These are phyloP conservation scores for Sonneratia caseolaris DNA, from an alignment of 345 rosid genomes.

Conservation along the genomic window DNA sequence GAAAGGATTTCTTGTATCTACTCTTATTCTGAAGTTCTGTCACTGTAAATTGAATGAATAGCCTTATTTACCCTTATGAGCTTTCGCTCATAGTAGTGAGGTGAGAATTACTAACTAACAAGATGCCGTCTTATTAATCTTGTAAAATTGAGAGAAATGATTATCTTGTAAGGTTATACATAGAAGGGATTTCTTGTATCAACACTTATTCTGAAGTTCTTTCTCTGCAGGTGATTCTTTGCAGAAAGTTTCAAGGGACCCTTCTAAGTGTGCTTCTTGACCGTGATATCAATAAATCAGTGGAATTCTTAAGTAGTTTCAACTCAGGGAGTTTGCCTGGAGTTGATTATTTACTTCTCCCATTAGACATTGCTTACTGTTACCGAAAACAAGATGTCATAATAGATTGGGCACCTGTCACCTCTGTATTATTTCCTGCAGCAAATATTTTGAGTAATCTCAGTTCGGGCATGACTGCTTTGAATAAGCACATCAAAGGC, in stretches of 20 bases:
- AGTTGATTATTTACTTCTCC: constrained; percentile 65
- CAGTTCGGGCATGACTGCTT: constrained; percentile 1
- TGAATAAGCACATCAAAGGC: constrained; percentile 20
- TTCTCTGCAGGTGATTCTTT: constrained; percentile 39
- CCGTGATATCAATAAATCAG: constrained; percentile 27
- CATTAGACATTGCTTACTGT: constrained; percentile 18
- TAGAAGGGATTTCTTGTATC: not conserved
- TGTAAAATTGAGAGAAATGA: not conserved
- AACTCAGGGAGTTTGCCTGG: constrained; percentile 15
- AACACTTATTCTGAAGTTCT: constrained; percentile 4
- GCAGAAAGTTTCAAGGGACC: constrained; percentile 59
- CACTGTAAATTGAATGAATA: not conserved
- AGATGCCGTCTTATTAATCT: too few species aligned
- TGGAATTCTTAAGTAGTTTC: constrained; percentile 22
- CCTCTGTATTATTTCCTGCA: constrained; percentile 27
- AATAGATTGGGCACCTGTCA: constrained; percentile 49
- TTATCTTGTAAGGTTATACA: not conserved
- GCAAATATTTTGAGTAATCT: not conserved
- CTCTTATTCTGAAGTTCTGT: constrained; percentile 8
- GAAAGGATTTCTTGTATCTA: not conserved
- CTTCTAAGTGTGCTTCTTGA: constrained; percentile 53
- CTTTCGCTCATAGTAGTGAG: not conserved
- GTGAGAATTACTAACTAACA: not conserved
- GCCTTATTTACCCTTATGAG: not conserved
- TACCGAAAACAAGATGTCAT: constrained; percentile 2